phyloP scores from a whole-genome alignment of 1,284 basidiomycete genomes.

The Heliocybe sulcata region DNA sequence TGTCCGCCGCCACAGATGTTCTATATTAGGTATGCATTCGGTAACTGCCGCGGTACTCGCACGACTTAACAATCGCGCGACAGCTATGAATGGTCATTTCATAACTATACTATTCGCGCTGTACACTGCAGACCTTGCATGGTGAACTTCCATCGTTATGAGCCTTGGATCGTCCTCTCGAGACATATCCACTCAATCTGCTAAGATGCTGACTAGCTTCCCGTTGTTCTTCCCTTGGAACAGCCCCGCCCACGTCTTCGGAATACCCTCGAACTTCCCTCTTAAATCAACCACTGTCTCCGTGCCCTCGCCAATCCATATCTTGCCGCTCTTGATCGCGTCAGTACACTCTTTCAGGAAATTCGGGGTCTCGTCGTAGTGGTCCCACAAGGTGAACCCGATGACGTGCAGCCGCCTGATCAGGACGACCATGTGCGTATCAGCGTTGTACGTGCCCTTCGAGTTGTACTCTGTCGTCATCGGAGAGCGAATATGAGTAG shows the following conservation, averaged over 20 bases:
- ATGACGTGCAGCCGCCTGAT: slow-evolving; percentile 27
- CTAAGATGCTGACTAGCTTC: slow-evolving; percentile 17
- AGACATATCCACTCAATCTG: no score
- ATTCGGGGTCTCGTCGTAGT: slow-evolving; percentile 12
- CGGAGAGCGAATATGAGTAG: neutral
- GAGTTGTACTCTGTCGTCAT: neutral
- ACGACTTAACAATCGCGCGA: no score
- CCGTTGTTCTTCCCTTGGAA: slow-evolving; percentile 23
- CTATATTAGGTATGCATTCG: no score
- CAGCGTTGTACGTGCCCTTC: slow-evolving; percentile 6
- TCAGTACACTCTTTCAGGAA: slow-evolving; percentile 12
- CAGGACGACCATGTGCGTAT: slow-evolving; percentile 23
- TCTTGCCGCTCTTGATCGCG: slow-evolving; percentile 20
- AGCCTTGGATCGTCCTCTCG: no score
- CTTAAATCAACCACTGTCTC: slow-evolving; percentile 19
- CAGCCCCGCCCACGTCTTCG: slow-evolving; percentile 19
- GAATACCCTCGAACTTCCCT: slow-evolving; percentile 21
- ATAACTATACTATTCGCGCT: no score
- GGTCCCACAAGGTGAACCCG: slow-evolving; percentile 30
- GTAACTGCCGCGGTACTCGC: no score
- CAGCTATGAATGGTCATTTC: no score
- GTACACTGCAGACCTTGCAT: no score
- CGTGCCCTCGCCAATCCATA: slow-evolving; percentile 14
- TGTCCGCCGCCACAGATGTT: no score
- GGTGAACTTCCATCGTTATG: no score